Evolutionary conservation across 257 asterid genomes (phyloP).

Genomic region (Knoxia roxburghii): DNA sequence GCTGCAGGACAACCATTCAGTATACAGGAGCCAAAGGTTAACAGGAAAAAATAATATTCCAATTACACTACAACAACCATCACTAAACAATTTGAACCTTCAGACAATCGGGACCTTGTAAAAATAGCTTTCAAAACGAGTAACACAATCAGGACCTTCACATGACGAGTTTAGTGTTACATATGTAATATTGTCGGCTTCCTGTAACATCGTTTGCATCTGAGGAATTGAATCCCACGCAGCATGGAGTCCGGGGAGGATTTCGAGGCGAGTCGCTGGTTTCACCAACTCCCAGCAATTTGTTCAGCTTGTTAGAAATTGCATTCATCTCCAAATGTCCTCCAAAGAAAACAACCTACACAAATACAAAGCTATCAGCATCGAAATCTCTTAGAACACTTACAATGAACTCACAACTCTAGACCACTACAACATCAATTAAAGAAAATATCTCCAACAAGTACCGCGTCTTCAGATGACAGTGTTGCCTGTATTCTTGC

Average conservation of each 20-base stretch:
- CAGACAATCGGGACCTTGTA: not conserved
- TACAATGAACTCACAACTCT: not conserved
- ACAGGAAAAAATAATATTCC: not conserved
- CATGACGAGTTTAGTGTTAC: not conserved
- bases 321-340: not conserved
- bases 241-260: slow-evolving; percentile 7
- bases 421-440: not conserved
- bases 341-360: slow-evolving; percentile 14
- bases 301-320: slow-evolving; percentile 8
- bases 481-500: slow-evolving; percentile 12
- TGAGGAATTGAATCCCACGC: slow-evolving; percentile 4
- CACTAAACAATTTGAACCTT: not conserved
- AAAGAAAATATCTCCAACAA: not conserved
- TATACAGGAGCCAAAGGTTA: not conserved
- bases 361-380: not conserved
- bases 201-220: slow-evolving; percentile 5
- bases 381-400: too few species aligned
- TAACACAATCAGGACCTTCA: too few species aligned
- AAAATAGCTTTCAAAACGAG: not conserved
- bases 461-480: slow-evolving; percentile 1
- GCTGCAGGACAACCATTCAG: not conserved
- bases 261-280: not conserved
- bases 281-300: not conserved
- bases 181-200: slow-evolving; percentile 4
- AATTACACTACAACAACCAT: not conserved